Conservation (phyloP, 257 asterid genomes). For the Nicotiana noctiflora region DNA sequence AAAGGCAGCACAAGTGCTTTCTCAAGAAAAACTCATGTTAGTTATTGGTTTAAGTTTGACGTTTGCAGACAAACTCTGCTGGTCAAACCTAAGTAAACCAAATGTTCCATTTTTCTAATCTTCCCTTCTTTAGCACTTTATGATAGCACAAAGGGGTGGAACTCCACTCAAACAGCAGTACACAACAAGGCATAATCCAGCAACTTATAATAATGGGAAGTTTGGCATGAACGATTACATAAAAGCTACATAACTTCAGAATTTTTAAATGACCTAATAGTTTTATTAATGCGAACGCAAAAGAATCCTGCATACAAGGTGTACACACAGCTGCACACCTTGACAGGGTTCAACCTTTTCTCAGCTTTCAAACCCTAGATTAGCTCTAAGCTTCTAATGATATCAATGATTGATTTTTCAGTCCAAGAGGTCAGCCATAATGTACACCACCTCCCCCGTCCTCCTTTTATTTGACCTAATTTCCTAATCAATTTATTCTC, state of each 20-base stretch:
- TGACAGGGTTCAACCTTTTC: background rate
- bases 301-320: background rate
- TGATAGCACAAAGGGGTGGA: background rate
- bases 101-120: background rate
- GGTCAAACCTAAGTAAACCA: background rate
- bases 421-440: background rate
- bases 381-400: background rate
- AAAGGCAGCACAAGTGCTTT: background rate
- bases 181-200: background rate
- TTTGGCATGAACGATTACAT: slow-evolving; percentile 1
- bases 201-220: background rate
- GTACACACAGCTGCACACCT: background rate
- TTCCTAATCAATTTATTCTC: background rate
- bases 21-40: background rate
- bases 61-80: background rate
- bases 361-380: background rate
- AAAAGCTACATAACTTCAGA: background rate
- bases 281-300: background rate
- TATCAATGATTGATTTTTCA: background rate
- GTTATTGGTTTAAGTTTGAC: slow-evolving; percentile 3
- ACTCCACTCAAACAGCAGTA: background rate
- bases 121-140: background rate
- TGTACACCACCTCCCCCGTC: background rate
- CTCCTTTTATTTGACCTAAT: background rate
- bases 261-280: background rate